Conservation (phyloP, 1,284 basidiomycete genomes). For the Taiwanofungus camphoratus region DNA sequence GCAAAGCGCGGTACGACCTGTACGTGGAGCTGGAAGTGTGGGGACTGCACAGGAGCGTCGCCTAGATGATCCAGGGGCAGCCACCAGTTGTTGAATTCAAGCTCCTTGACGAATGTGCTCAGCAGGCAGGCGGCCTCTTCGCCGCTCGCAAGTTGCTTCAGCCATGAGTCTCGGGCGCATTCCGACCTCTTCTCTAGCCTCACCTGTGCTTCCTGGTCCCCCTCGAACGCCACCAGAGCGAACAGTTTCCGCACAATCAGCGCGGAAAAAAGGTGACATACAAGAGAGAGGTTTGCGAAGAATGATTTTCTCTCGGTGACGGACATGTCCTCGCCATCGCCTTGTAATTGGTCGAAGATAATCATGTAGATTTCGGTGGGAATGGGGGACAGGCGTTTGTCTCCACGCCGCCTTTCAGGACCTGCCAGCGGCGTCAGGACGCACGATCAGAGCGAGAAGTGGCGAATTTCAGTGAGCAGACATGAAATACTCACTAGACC, state of each 20-base stretch:
- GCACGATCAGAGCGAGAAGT: background rate
- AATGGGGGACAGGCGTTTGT: conserved; percentile 5
- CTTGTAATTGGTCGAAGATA: conserved; percentile 10
- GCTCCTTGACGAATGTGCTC: conserved; percentile 7
- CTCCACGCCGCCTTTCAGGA: conserved; percentile 6
- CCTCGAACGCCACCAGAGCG: conserved; percentile 5
- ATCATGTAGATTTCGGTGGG: conserved; percentile 13
- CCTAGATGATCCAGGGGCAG: background rate
- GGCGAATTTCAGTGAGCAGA: background rate
- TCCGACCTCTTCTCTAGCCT: background rate
- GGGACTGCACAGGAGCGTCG: background rate
- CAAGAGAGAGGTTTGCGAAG: conserved; percentile 31
- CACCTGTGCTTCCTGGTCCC: conserved; percentile 1
- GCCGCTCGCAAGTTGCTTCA: conserved; percentile 3
- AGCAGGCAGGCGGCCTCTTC: conserved; percentile 8
- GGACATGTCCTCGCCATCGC: conserved; percentile 1
- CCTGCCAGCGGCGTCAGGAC: conserved; percentile 4
- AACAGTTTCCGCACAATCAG: conserved; percentile 15
- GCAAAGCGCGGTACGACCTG: conserved; percentile 6
- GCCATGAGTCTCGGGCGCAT: conserved; percentile 4
- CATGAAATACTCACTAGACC: conserved; percentile 4
- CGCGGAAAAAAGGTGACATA: conserved; percentile 39
- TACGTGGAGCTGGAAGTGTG: conserved; percentile 1
- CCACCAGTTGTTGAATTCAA: conserved; percentile 6
- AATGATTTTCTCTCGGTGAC: conserved; percentile 10